Conservation (phyloP, 192 early-diverging fungal species). For the Umbelopsis vinacea region DNA sequence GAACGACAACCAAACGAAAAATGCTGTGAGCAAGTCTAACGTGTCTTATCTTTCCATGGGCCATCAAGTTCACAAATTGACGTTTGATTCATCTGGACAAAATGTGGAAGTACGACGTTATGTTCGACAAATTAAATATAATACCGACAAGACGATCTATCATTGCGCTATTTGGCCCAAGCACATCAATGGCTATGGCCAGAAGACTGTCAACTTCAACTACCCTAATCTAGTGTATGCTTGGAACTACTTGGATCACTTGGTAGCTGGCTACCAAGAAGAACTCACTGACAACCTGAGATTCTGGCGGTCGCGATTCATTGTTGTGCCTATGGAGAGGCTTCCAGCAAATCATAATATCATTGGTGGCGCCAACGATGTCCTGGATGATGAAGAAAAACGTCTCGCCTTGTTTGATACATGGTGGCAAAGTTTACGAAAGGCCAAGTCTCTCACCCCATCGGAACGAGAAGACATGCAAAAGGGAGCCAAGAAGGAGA, state of each 20-base stretch:
- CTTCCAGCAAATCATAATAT: conserved; percentile 55
- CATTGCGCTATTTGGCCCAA: conserved; percentile 87
- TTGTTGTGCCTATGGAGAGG: conserved; percentile 83
- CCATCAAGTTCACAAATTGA: conserved; percentile 85
- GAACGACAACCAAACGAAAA: conserved; percentile 28
- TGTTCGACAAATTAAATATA: conserved; percentile 68
- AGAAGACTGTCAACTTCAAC: conserved; percentile 62
- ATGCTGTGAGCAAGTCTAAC: not conserved
- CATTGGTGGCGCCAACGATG: conserved; percentile 58
- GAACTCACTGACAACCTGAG: conserved; percentile 75
- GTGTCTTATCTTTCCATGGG: conserved; percentile 81
- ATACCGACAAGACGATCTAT: conserved; percentile 65
- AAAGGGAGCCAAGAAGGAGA: conserved; percentile 43
- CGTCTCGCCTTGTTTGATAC: conserved; percentile 83
- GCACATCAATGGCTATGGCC: conserved; percentile 62
- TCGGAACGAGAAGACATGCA: conserved; percentile 43
- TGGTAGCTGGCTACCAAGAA: conserved; percentile 87
- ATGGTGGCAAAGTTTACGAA: conserved; percentile 84
- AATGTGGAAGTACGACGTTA: conserved; percentile 91
- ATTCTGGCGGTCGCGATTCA: conserved; percentile 90
- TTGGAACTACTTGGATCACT: conserved; percentile 94
- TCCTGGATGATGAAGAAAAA: conserved; percentile 87
- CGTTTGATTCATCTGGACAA: conserved; percentile 64
- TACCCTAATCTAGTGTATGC: conserved; percentile 84
- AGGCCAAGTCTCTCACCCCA: conserved; percentile 55